Percentiles rank a stretch among this genome's conserved stretches.
Conservation (phyloP, 106 monocot species). For the Posidonia australis region DNA sequence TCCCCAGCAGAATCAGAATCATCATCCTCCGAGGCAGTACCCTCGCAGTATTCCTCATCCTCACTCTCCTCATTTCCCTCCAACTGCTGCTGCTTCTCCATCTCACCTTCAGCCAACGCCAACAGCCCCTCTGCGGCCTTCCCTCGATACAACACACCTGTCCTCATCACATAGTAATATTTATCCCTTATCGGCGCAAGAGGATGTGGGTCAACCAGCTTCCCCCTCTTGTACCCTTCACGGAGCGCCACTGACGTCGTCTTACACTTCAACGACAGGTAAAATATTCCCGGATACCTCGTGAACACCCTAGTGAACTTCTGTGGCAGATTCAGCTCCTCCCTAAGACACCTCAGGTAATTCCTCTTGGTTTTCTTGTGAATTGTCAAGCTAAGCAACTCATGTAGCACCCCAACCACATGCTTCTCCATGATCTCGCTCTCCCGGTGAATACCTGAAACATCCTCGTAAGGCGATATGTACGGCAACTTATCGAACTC, state of each 20-base stretch:
- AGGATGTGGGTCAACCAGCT: constrained; percentile 68
- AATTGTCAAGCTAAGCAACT: constrained; percentile 70
- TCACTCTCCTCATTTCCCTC: constrained; percentile 11
- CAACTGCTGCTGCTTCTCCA: background rate
- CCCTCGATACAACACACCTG: constrained; percentile 61
- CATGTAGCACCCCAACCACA: constrained; percentile 72
- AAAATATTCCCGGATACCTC: constrained; percentile 88
- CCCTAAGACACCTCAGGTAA: constrained; percentile 61
- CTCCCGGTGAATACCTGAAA: constrained; percentile 57
- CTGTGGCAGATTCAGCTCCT: constrained; percentile 66
- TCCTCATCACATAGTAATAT: constrained; percentile 80
- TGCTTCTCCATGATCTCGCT: constrained; percentile 93
- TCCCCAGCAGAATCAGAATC: constrained; percentile 3
- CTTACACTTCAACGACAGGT: constrained; percentile 91
- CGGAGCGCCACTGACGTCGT: constrained; percentile 83
- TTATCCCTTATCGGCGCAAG: constrained; percentile 60
- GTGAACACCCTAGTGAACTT: constrained; percentile 86
- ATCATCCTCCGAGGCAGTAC: constrained; percentile 29
- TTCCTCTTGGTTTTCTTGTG: constrained; percentile 91
- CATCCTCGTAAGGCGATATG: constrained; percentile 83
- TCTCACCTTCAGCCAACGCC: constrained; percentile 3
- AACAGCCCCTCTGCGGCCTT: constrained; percentile 45
- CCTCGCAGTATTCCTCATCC: constrained; percentile 39
- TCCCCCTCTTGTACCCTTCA: constrained; percentile 80
- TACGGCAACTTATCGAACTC: constrained; percentile 80